A percentile compares a stretch with the other conserved stretches of the same genome.
These are phyloP conservation scores for Geranium brycei DNA, from an alignment of 345 rosid species.

Conservation along the genomic window DNA sequence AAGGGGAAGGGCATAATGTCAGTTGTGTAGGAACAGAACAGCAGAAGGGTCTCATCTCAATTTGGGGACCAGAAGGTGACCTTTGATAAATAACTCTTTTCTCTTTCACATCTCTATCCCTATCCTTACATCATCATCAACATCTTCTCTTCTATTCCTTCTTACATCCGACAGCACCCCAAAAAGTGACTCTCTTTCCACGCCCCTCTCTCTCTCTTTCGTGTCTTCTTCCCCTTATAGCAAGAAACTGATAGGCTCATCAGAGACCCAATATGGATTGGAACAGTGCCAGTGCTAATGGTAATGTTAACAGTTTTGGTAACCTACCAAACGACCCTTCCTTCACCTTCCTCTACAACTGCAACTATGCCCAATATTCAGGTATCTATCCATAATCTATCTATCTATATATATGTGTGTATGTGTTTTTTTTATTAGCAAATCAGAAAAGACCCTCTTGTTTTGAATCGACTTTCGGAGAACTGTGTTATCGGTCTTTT, in stretches of 20 bases:
- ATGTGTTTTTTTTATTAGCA: too few species aligned
- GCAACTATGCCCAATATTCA: constrained; percentile 42
- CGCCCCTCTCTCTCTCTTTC: background rate
- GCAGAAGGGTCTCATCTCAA: background rate
- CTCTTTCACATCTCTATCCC: too few species aligned
- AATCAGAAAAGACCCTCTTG: too few species aligned
- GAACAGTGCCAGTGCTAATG: constrained; percentile 15
- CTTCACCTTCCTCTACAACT: constrained; percentile 51
- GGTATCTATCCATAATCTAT: constrained; percentile 21
- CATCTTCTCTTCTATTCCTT: constrained; percentile 3
- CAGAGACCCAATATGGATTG: constrained; percentile 35
- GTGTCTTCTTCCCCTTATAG: background rate
- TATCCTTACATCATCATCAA: background rate
- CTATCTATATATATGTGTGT: too few species aligned
- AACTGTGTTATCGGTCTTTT: too few species aligned
- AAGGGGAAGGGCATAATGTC: constrained; percentile 21
- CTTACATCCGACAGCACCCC: constrained; percentile 19
- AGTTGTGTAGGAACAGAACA: constrained; percentile 4
- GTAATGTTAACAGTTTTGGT: constrained; percentile 26
- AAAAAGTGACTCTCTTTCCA: background rate
- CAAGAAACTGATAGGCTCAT: background rate
- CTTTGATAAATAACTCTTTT: constrained; percentile 9
- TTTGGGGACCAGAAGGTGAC: constrained; percentile 26
- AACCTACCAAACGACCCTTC: constrained; percentile 35
- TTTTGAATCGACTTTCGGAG: too few species aligned